Evolutionary conservation across 371 early-diverging fungal species (phyloP).

Genomic region (Mucor lusitanicus): DNA sequence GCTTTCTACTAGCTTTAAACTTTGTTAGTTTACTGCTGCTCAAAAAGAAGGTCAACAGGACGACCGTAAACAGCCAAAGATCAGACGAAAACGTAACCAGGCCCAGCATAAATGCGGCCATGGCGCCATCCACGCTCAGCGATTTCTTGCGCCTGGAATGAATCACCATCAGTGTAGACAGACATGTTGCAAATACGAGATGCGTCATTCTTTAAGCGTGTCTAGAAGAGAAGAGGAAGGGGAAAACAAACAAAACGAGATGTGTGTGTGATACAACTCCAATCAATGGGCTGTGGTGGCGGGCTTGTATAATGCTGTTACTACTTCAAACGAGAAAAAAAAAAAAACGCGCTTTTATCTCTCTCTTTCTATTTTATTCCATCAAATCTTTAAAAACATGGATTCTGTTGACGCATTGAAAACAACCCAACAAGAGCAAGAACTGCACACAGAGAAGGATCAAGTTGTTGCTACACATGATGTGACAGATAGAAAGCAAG

Average conservation of each 20-base stretch:
- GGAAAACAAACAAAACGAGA: conserved; percentile 4
- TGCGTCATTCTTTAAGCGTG: conserved; percentile 22
- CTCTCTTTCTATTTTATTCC: not conserved
- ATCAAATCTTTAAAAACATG: not conserved
- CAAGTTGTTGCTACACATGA: not conserved
- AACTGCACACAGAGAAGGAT: not conserved
- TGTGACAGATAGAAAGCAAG: not conserved
- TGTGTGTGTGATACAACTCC: not conserved
- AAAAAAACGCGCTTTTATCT: not conserved
- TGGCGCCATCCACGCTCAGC: conserved; percentile 69
- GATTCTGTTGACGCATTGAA: not conserved
- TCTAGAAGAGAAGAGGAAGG: not conserved
- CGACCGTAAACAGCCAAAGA: conserved; percentile 58
- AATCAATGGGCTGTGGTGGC: not conserved
- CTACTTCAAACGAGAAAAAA: not conserved
- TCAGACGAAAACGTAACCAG: conserved; percentile 70
- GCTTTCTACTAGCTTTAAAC: conserved; percentile 72
- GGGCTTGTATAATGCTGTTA: too few species aligned
- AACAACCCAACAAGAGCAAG: not conserved
- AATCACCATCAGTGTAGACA: conserved; percentile 52
- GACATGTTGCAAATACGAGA: conserved; percentile 37
- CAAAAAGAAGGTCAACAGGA: conserved; percentile 76
- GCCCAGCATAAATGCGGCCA: conserved; percentile 77
- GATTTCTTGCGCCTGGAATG: conserved; percentile 69
- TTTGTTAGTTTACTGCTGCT: conserved; percentile 78